Evolutionary conservation across 2,329 filamentous ascomycete genomes (phyloP).

Genomic region (Myriosclerotinia scirpicola): DNA sequence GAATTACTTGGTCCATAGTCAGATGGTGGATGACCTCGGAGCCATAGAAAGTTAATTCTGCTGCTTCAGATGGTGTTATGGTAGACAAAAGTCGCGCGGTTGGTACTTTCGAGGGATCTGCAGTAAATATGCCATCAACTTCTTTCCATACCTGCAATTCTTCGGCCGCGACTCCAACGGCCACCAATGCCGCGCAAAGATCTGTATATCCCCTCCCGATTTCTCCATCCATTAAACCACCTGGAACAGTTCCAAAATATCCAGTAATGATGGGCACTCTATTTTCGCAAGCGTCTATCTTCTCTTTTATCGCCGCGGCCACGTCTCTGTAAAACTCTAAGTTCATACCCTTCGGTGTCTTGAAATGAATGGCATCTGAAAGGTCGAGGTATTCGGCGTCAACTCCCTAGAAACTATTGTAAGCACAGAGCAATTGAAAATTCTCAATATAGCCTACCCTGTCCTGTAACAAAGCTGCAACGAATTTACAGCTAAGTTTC

Average conservation of each 20-base stretch:
- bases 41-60: slow-evolving; percentile 90
- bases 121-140: slow-evolving; percentile 88
- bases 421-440: slow-evolving; percentile 6
- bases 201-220: slow-evolving; percentile 97
- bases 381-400: slow-evolving; percentile 89
- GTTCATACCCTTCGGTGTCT: slow-evolving; percentile 58
- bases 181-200: slow-evolving; percentile 86
- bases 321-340: slow-evolving; percentile 69
- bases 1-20: slow-evolving; percentile 95
- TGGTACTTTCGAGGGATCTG: slow-evolving; percentile 83
- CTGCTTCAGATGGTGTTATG: slow-evolving; percentile 92
- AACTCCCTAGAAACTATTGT: slow-evolving; percentile 55
- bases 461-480: slow-evolving; percentile 81
- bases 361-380: slow-evolving; percentile 74
- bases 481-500: slow-evolving; percentile 90
- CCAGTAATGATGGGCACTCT: slow-evolving; percentile 81
- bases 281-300: slow-evolving; percentile 63
- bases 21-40: slow-evolving; percentile 98
- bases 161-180: slow-evolving; percentile 80
- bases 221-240: slow-evolving; percentile 81
- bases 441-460: slow-evolving; percentile 45
- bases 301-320: slow-evolving; percentile 59
- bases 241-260: slow-evolving; percentile 92
- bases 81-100: slow-evolving; percentile 85
- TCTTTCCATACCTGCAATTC: slow-evolving; percentile 99